Base-by-base conservation (phyloP, 805 yeast genomes). In the Ogataea nitratoaversa region DNA sequence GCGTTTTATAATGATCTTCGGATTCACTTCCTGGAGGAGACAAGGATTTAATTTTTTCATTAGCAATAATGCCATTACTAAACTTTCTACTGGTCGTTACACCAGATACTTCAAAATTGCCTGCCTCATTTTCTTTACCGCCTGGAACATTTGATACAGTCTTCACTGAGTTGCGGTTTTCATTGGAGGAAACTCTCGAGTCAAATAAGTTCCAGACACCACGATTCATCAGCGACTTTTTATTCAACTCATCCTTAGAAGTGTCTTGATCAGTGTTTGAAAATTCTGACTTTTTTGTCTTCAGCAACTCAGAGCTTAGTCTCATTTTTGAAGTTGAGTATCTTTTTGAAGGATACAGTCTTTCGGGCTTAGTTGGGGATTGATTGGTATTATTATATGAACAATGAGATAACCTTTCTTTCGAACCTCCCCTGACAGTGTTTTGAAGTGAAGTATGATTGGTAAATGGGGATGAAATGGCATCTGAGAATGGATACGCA, bases 401-500 rank as follows among this genome's bases (percentile, higher is more conserved):
- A 12, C 12, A 16, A 18, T 19, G 12, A 12, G 28, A 13, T 13
- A 24, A 19, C 14, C 23, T 13, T 9, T 18, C 29, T 13, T 25
- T 18, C 20, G 24, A 17, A 30, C 23, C n/a, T 23, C 20, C 14
- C 14, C 9, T 24, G 30, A n/a, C n/a, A n/a, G n/a, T n/a, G n/a
- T n/a, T n/a, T n/a, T n/a, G n/a, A n/a, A n/a, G n/a, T n/a, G n/a
- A n/a, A n/a, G n/a, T n/a, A n/a, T n/a, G n/a, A n/a, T 14, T 24
- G 12, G 16, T 17, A 14, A 27, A 22, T 14, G 31, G 30, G 20
- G 24, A n/a, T 8, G 39, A 22, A 9, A 32, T 38, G 32, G 23
- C 38, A 27, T 29, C 34, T 37, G 32, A 24, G 22, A 36, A 22
- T 29, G 37, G 34, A 36, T 38, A 27, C 13, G 37, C 49, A 36